Conservation (phyloP, 345 rosid species). For the thale cress (Arabidopsis thaliana) region TAIR10.1 NC_003076.8:26969001-26969500, state of each 20-base stretch:
- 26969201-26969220: conserved; percentile 86
- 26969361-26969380: conserved; percentile 43
- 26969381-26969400: not conserved
- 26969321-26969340: conserved; percentile 28
- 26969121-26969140: conserved; percentile 90
- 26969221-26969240: conserved; percentile 95
- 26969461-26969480: conserved; percentile 21
- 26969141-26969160: conserved; percentile 92
- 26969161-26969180: conserved; percentile 83
- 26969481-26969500: conserved; percentile 17
- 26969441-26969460: not conserved
- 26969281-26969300: conserved; percentile 78
- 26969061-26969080: conserved; percentile 94
- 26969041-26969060: conserved; percentile 99
- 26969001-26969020: conserved; percentile 87
- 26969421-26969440: not conserved
- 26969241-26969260: conserved; percentile 95
- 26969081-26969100: conserved; percentile 94
- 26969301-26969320: conserved; percentile 53
- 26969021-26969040: conserved; percentile 91
- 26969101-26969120: conserved; percentile 92
- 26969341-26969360: not conserved
- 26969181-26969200: conserved; percentile 90
- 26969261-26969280: conserved; percentile 89
- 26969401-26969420: not conserved